A percentile compares a stretch with the other conserved stretches of the same genome.
phyloP scores from a whole-genome alignment of 2,329 filamentous ascomycete genomes.

The Colletotrichum graminicola region DNA sequence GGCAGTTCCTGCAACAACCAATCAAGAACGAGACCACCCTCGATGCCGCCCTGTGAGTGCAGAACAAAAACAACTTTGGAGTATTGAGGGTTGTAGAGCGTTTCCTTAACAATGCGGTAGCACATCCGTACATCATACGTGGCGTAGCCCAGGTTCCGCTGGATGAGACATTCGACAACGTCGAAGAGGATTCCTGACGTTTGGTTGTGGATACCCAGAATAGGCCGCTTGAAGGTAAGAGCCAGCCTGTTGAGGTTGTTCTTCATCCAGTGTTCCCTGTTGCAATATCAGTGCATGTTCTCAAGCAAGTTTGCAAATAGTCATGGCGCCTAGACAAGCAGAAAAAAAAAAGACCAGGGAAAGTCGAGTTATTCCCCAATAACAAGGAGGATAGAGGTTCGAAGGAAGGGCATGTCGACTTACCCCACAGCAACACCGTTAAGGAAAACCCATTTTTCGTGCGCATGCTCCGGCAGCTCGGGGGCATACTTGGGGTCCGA shows the following conservation, averaged over 20 bases:
- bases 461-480: constrained; percentile 61
- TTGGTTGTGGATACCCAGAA: constrained; percentile 81
- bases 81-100: constrained; percentile 72
- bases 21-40: constrained; percentile 79
- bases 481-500: constrained; percentile 67
- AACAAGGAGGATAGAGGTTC: too few relatives aligned
- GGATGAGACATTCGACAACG: constrained; percentile 80
- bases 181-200: constrained; percentile 83
- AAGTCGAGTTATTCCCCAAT: background rate
- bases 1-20: constrained; percentile 81
- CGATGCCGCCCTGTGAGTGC: constrained; percentile 83
- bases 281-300: constrained; percentile 8
- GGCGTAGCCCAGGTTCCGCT: constrained; percentile 80
- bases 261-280: constrained; percentile 74
- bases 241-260: constrained; percentile 79
- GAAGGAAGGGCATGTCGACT: constrained; percentile 45
- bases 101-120: constrained; percentile 71
- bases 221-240: constrained; percentile 76
- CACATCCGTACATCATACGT: constrained; percentile 77
- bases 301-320: background rate
- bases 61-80: constrained; percentile 80
- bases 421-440: constrained; percentile 78
- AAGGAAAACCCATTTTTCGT: constrained; percentile 83
- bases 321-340: background rate
- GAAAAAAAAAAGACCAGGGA: background rate